Evolutionary conservation across 805 yeast species (phyloP), one percentile per base, ranked within the genome.

Genomic region (Lachancea waltii): DNA sequence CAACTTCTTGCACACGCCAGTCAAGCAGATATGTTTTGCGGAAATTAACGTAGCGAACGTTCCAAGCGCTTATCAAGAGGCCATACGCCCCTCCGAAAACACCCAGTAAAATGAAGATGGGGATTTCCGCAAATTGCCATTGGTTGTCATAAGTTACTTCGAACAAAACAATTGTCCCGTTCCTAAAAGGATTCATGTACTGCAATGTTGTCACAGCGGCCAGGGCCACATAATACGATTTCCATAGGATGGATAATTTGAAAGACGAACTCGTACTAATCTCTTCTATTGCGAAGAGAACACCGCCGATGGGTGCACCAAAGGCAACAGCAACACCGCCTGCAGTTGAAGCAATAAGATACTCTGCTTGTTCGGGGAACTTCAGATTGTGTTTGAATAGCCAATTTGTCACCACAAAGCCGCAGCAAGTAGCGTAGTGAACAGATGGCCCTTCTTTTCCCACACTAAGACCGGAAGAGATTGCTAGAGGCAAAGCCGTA

Each of bases 321-420:
- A 92, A 92, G 0, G 97, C 98, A 7, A 92, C 97, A 0, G 97
- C 97, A 7, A 92, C 97, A 37, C 99, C 99, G 1, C 98, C 95
- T 3, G 96, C 97, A 7, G 96, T 75, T 3, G 95, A 81, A 0
- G 98, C 96, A 1, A 90, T 79, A 37, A 92, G 63, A 37, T 57
- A 57, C 36, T 59, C 64, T n/a, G 61, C 51, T 41, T 57, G 60
- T 21, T 53, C 50, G 1, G 59, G 50, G 35, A 53, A 61, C 2
- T 60, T 55, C 29, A 58, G 38, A 2, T 63, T 56, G 42, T 63
- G 66, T 30, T 56, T 59, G 25, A 59, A 41, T 40, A 81, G 68
- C 30, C 77, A 56, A 26, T 71, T 70, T 1, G 92, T 79, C 9
- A 86, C 65, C n/a, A 78, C 72, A 50, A 79, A 78, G 0, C 97